These are phyloP conservation scores for Backusella australiensis DNA, from an alignment of 192 early-diverging fungal species.

Conservation along the genomic window DNA sequence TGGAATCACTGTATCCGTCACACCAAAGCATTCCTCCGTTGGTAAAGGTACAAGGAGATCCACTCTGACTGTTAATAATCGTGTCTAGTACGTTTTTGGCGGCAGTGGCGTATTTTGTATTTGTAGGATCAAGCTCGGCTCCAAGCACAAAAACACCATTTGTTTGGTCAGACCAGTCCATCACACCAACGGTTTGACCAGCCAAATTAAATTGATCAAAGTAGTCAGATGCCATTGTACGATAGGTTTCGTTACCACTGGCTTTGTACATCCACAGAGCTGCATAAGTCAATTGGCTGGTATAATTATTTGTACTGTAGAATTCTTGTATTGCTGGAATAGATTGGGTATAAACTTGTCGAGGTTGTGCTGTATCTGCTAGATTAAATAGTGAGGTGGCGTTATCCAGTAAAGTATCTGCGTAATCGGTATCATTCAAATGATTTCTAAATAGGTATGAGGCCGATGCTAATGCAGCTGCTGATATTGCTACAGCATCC, in stretches of 20 bases:
- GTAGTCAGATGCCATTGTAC: conserved; percentile 44
- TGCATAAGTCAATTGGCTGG: conserved; percentile 52
- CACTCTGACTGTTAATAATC: conserved; percentile 12
- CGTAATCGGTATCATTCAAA: conserved; percentile 47
- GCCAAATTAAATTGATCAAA: conserved; percentile 40
- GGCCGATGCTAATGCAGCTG: conserved; percentile 55
- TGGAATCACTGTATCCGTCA: conserved; percentile 23
- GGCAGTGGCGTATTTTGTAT: conserved; percentile 34
- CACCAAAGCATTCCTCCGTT: conserved; percentile 46
- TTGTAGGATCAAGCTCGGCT: conserved; percentile 31
- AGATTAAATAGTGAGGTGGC: conserved; percentile 45
- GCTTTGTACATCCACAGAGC: conserved; percentile 57
- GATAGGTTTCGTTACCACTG: conserved; percentile 42
- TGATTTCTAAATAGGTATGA: conserved; percentile 48
- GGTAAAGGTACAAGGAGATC: conserved; percentile 37
- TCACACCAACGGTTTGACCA: conserved; percentile 13
- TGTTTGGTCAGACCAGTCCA: conserved; percentile 55
- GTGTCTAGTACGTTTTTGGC: conserved; percentile 40
- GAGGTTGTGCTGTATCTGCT: conserved; percentile 48
- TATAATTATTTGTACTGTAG: conserved; percentile 42
- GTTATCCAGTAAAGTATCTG: conserved; percentile 36
- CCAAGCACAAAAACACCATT: conserved; percentile 48
- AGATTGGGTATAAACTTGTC: conserved; percentile 39
- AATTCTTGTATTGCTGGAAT: conserved; percentile 39
- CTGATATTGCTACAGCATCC: conserved; percentile 53